phyloP scores from a whole-genome alignment of 192 early-diverging fungal genomes.

The Paraglomus brasilianum region DNA sequence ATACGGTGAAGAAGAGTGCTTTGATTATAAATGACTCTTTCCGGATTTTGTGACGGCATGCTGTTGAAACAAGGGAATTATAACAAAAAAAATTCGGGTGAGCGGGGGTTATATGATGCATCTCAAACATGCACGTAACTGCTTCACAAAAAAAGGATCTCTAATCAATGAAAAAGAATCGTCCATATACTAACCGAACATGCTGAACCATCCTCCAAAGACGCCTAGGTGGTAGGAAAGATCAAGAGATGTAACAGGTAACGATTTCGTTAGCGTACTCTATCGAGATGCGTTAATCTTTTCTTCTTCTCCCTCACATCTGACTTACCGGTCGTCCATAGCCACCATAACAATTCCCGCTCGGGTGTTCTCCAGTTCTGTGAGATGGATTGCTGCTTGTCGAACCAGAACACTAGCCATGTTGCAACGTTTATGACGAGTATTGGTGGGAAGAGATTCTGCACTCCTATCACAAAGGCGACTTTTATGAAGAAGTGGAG shows the following conservation, averaged over 20 bases:
- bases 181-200: slow-evolving; percentile 12
- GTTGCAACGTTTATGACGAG: slow-evolving; percentile 22
- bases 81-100: no score
- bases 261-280: not conserved
- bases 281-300: not conserved
- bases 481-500: not conserved
- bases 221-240: slow-evolving; percentile 1
- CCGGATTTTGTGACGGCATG: slow-evolving; percentile 24
- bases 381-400: slow-evolving; percentile 18
- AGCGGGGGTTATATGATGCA: no score
- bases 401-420: slow-evolving; percentile 27
- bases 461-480: slow-evolving; percentile 14
- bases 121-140: not conserved
- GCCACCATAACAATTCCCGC: slow-evolving; percentile 27
- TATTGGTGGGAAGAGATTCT: slow-evolving; percentile 3
- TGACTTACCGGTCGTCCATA: slow-evolving; percentile 22
- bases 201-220: slow-evolving; percentile 25
- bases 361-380: slow-evolving; percentile 26
- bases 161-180: not conserved
- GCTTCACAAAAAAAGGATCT: not conserved
- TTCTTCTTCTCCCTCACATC: no score
- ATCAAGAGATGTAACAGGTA: not conserved
- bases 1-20: slow-evolving; percentile 17
- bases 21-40: slow-evolving; percentile 21
- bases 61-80: not conserved